Percentiles rank a stretch among this genome's conserved stretches.
phyloP scores from a whole-genome alignment of 371 early-diverging fungal genomes.

The Mortierella sp. region DNA sequence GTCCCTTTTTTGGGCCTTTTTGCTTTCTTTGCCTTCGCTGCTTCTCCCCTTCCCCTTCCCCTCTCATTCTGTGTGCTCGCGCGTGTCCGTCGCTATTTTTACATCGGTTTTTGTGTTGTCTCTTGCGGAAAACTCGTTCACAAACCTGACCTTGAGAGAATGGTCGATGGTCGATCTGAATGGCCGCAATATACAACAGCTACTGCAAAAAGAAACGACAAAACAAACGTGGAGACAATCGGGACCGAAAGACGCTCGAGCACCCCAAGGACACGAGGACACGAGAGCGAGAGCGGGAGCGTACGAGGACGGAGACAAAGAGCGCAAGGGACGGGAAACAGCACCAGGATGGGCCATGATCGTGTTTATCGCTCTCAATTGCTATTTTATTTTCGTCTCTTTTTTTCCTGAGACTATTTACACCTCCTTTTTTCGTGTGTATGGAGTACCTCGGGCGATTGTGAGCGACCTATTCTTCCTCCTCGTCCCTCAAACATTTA shows the following conservation, averaged over 20 bases:
- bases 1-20: background rate
- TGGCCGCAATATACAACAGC: background rate
- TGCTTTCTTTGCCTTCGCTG: background rate
- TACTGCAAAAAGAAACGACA: background rate
- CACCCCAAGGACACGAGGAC: conserved; percentile 12
- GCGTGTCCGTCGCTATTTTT: conserved; percentile 7
- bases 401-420: conserved; percentile 48
- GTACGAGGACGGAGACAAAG: conserved; percentile 24
- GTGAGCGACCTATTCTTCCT: background rate
- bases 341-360: conserved; percentile 24
- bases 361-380: conserved; percentile 37
- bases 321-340: conserved; percentile 18
- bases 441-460: conserved; percentile 22
- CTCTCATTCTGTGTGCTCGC: background rate
- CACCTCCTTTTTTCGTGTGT: conserved; percentile 50
- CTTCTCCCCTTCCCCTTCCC: background rate
- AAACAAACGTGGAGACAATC: conserved; percentile 3
- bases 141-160: background rate
- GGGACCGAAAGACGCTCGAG: background rate
- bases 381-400: conserved; percentile 21
- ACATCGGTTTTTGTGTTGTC: too few relatives aligned
- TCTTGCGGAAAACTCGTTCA: background rate
- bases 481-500: background rate
- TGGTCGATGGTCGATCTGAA: background rate
- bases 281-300: background rate